Evolutionary conservation across 805 yeast species (phyloP).

Genomic region (Sugiyamaella qingdaonensis): DNA sequence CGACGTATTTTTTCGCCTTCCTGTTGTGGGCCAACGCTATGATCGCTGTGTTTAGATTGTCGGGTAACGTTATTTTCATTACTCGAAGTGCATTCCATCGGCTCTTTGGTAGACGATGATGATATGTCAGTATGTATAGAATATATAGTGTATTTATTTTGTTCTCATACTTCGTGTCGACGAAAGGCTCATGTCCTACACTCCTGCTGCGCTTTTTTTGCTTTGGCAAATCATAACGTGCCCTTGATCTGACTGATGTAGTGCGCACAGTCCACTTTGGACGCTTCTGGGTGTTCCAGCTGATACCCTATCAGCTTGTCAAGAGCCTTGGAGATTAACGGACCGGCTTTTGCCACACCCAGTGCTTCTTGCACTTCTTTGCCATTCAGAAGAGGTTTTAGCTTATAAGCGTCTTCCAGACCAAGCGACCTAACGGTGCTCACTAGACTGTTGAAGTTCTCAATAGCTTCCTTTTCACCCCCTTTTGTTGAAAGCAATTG

Average conservation of each 20-base stretch:
- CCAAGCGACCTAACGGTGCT: conserved; percentile 31
- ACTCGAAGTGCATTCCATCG: conserved; percentile 22
- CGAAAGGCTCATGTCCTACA: neutral
- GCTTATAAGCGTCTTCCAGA: conserved; percentile 42
- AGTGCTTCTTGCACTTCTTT: conserved; percentile 53
- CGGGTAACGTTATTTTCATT: conserved; percentile 52
- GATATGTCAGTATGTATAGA: neutral
- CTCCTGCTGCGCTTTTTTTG: neutral
- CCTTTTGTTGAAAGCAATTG: conserved; percentile 18
- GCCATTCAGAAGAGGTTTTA: conserved; percentile 66
- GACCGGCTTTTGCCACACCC: conserved; percentile 64
- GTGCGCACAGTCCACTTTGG: conserved; percentile 52
- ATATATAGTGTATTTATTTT: neutral
- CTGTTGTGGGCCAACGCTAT: conserved; percentile 61
- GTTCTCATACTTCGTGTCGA: neutral
- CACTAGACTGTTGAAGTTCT: conserved; percentile 20
- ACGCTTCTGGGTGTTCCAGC: conserved; percentile 60
- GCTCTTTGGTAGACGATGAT: conserved; percentile 20
- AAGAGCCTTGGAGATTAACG: conserved; percentile 68
- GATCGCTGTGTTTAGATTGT: conserved; percentile 52
- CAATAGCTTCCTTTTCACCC: conserved; percentile 27
- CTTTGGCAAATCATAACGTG: too few species aligned
- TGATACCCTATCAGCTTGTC: conserved; percentile 67
- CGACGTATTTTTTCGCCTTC: conserved; percentile 41
- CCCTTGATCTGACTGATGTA: conserved; percentile 18